Base-by-base conservation (phyloP, 2,329 filamentous ascomycete species). In the Teratosphaeriaceae sp. region DNA sequence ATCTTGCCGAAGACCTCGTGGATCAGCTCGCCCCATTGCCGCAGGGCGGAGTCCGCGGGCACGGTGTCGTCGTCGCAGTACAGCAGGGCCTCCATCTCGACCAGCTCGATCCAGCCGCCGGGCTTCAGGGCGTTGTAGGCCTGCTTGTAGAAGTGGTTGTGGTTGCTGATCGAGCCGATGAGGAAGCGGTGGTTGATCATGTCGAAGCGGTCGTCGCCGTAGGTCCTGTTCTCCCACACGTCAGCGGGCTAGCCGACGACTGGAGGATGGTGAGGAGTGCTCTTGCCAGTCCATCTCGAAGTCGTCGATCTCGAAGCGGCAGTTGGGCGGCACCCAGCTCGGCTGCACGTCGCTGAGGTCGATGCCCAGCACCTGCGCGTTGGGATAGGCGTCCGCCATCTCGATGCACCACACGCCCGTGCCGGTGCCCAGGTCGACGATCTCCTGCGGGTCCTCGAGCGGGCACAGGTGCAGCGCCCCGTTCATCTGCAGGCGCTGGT, bases 371-470 rank as follows among this genome's bases (percentile, higher is more conserved):
- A 65, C 48, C 30, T 41, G 41, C 51, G 56, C 46, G 49, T 58
- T 42, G 5, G 48, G 51, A 44, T 56, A 54, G 30, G 43, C 21
- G 51, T 57, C 54, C 55, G 68, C 70, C 53, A 69, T 67, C 16
- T 56, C 51, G 15, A 75, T 70, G 3, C 73, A 73, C 75, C 75
- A 79, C 31, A 74, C 60, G 13, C 69, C 69, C 4, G 65, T 70
- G 7, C 70, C 71, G 1, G 70, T 73, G 9, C 70, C 72, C 15
- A 74, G 52, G 49, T 75, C 73, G 13, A 75, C 61, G 13, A 74
- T 67, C 20, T 65, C 61, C 21, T 63, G 60, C 1, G 65, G 64
- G 12, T 60, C 56, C 8, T 49, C 37, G 15, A 71, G 53, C 1
- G 72, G 71, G 3, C 65, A 67, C 3, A 67, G 54, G 47, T 66